Base-by-base conservation (phyloP, 225 moss, liverwort and hornwort species). In the Pseudisothecium myosuroides region DNA sequence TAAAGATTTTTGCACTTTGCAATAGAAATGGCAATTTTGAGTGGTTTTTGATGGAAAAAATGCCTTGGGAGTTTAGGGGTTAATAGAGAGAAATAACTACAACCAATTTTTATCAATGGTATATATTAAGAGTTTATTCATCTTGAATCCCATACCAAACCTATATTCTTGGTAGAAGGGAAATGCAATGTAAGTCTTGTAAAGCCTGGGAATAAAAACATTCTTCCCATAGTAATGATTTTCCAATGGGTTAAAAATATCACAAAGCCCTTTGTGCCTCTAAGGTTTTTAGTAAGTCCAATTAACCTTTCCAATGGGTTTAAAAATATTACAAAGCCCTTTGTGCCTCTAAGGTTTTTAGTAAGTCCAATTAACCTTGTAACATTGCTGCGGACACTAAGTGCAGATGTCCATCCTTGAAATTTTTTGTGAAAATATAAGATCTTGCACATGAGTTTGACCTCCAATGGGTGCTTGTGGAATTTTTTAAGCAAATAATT, bases 301-400 rank as follows among this genome's bases (percentile, higher is more conserved):
- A n/a, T n/a, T n/a, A n/a, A n/a, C n/a, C n/a, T 43, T 62, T 62
- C 21, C 2, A 65, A 18, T 47, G 63, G 11, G 1, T 47, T 6
- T 9, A 4, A 21, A 2, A 36, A 22, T 14, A 1, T 23, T 14
- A 2, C 5, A n/a, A 80, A 58, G 28, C 5, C 56, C 17, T 26
- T 79, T 7, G 27, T n/a, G 5, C 6, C 19, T 3, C 3, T 29
- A 8, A 45, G 45, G 23, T 26, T 83, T 64, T 39, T 78, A 77
- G 78, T 69, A 65, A 87, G 43, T 54, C 16, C 13, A 49, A 83
- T 16, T 29, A 77, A 7, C 19, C 11, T 74, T 31, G 1, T 19
- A 11, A 19, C 0, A 2, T 74, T 0, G 2, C 0, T 69, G 1
- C 0, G 2, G 0, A 49, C 9, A 11, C 4, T 7, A 19, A 47